Percentiles rank a stretch among this genome's conserved stretches.
These are phyloP conservation scores for Trichoderma virens DNA, from an alignment of 495 filamentous ascomycete species.

Conservation along the genomic window DNA sequence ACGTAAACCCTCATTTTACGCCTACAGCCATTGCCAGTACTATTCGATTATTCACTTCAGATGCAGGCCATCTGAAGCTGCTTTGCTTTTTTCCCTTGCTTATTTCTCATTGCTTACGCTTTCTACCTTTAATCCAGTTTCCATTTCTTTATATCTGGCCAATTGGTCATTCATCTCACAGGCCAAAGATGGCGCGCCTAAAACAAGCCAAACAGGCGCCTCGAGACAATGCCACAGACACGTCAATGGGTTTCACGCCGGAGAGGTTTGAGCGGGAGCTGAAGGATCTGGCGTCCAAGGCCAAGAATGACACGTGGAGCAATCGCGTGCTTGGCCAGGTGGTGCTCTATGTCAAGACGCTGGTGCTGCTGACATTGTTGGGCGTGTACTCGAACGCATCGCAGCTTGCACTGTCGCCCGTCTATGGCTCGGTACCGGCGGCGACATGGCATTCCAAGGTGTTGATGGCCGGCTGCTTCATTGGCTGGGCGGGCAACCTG, in stretches of 20 bases:
- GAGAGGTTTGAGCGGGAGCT: slow-evolving; percentile 46
- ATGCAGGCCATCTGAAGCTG: slow-evolving; percentile 11
- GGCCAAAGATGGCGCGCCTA: not conserved
- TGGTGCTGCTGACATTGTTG: slow-evolving; percentile 53
- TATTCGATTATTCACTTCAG: not conserved
- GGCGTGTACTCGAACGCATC: slow-evolving; percentile 70
- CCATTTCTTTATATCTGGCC: not conserved
- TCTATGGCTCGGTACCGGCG: slow-evolving; percentile 75
- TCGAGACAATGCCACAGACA: not conserved
- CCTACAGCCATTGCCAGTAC: not conserved
- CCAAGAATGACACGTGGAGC: slow-evolving; percentile 36
- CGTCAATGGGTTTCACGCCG: slow-evolving; percentile 24
- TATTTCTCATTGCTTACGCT: not conserved
- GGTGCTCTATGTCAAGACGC: slow-evolving; percentile 29
- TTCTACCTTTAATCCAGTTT: not conserved
- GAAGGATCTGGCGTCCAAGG: slow-evolving; percentile 40
- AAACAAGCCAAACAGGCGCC: not conserved
- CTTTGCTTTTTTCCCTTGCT: not conserved
- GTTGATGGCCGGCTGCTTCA: slow-evolving; percentile 52
- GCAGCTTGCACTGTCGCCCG: slow-evolving; percentile 66
- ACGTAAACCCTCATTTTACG: not conserved
- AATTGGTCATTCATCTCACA: too few relatives aligned
- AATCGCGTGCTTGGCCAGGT: slow-evolving; percentile 28
- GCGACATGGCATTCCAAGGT: slow-evolving; percentile 62
- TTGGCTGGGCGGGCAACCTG: slow-evolving; percentile 54